Evolutionary conservation across 257 asterid species (phyloP).

Genomic region (Solanum virginianum): DNA sequence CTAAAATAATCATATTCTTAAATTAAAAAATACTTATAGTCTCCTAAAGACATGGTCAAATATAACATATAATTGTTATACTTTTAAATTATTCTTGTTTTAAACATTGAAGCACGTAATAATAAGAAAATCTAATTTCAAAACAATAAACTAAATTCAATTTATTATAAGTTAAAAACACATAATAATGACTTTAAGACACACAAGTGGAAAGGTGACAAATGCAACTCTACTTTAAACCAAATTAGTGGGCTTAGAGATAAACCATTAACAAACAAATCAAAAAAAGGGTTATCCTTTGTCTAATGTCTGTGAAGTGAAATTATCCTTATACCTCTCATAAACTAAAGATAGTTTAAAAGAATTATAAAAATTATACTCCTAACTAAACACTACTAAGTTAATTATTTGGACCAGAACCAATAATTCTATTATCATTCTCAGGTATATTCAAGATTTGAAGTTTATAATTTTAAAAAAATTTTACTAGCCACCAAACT

Average conservation of each 20-base stretch:
- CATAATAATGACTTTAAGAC: neutral
- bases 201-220: neutral
- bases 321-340: neutral
- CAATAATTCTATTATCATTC: neutral
- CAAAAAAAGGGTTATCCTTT: neutral
- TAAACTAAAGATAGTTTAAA: neutral
- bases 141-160: neutral
- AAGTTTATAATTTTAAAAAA: neutral
- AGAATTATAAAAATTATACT: neutral
- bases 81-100: too few relatives aligned
- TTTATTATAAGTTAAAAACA: neutral
- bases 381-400: neutral
- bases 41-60: neutral
- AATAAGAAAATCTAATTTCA: too few relatives aligned
- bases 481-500: too few relatives aligned
- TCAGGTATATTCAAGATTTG: neutral
- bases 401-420: neutral
- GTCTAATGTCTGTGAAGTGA: neutral
- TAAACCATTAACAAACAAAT: neutral
- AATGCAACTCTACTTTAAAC: neutral
- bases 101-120: too few relatives aligned
- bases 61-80: too few relatives aligned
- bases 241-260: neutral
- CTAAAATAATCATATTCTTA: neutral
- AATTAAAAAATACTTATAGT: neutral